Percentiles rank a stretch among this genome's conserved stretches.
phyloP scores from a whole-genome alignment of 148 eudicot genomes.

The Silene uniflora region DNA sequence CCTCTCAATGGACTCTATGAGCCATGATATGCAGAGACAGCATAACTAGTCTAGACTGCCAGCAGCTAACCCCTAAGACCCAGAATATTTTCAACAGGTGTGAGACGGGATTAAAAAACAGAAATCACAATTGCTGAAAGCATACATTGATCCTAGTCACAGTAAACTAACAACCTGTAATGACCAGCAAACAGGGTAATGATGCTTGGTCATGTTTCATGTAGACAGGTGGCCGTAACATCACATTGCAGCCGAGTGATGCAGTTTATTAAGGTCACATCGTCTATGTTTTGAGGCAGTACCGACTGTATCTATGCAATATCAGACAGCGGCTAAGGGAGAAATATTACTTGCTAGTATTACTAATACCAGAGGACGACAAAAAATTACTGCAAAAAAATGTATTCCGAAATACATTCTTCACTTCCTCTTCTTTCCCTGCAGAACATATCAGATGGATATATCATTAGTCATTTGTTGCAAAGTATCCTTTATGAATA shows the following conservation, averaged over 20 bases:
- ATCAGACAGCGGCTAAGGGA: neutral
- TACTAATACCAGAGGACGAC: too few relatives aligned
- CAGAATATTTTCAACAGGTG: neutral
- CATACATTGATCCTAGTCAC: neutral
- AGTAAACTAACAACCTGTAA: neutral
- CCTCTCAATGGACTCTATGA: neutral
- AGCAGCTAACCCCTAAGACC: neutral
- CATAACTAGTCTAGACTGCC: neutral
- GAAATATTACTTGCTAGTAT: too few relatives aligned
- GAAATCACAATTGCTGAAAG: neutral
- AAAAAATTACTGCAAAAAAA: neutral
- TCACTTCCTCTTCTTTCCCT: conserved; percentile 60
- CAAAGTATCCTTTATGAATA: neutral
- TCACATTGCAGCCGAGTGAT: neutral
- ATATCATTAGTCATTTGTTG: neutral
- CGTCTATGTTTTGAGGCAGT: neutral
- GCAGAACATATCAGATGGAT: conserved; percentile 19
- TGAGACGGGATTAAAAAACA: neutral
- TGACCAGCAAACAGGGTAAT: neutral
- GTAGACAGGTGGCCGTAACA: neutral
- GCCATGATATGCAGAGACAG: neutral
- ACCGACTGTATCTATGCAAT: neutral
- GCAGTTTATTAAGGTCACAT: neutral
- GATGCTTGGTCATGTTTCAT: neutral
- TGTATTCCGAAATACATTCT: neutral